Conservation (phyloP, 2,329 filamentous ascomycete genomes). For the Gremmenia infestans region DNA sequence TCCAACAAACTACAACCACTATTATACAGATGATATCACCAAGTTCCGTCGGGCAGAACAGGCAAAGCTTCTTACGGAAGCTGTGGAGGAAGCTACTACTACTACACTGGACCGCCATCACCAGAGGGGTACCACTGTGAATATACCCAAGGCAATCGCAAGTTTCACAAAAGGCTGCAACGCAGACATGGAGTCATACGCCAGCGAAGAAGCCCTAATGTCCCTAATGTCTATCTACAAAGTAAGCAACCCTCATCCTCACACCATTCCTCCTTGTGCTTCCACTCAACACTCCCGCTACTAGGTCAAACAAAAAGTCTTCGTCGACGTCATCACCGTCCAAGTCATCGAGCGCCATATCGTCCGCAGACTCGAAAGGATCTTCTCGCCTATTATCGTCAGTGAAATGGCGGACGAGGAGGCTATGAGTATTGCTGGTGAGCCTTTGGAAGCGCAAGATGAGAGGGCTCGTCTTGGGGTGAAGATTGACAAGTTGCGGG, state of each 20-base stretch:
- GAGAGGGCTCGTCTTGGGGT: constrained; percentile 24
- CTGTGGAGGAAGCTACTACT: background rate
- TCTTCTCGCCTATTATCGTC: constrained; percentile 27
- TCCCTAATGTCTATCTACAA: constrained; percentile 31
- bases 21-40: constrained; percentile 31
- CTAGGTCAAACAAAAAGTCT: constrained; percentile 29
- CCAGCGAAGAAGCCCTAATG: constrained; percentile 29
- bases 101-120: background rate
- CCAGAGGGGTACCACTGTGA: too few species aligned
- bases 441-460: constrained; percentile 18
- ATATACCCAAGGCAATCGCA: constrained; percentile 5
- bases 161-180: constrained; percentile 4
- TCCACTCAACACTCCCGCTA: background rate
- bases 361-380: constrained; percentile 23
- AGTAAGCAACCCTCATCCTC: constrained; percentile 11
- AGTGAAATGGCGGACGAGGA: constrained; percentile 20
- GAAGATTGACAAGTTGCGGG: constrained; percentile 24
- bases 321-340: constrained; percentile 30
- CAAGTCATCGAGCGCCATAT: constrained; percentile 33
- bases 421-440: constrained; percentile 25
- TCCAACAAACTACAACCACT: constrained; percentile 35
- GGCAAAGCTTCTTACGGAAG: background rate
- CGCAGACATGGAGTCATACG: constrained; percentile 26
- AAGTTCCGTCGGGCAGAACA: constrained; percentile 15
- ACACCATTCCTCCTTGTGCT: background rate